A percentile compares a stretch with the other conserved stretches of the same genome.
Evolutionary conservation across 352 stramenopile genomes (phyloP).

Genomic region (Phytopythium vexans): DNA sequence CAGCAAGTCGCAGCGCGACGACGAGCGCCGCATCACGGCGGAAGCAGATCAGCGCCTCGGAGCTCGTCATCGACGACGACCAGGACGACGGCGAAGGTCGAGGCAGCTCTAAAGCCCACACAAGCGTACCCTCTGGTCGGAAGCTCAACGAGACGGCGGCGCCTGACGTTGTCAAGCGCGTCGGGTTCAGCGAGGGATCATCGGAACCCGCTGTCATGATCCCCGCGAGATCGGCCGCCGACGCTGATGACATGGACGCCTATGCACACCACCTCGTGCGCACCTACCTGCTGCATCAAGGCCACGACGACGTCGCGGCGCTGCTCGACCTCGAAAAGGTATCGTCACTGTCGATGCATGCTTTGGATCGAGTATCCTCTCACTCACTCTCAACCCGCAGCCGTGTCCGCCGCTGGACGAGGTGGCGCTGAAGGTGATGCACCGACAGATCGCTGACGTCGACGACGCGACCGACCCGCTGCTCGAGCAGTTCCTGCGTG

Average conservation of each 20-base stretch:
- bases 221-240: slow-evolving; percentile 2
- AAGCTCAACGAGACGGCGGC: slow-evolving; percentile 24
- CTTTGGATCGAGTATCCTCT: slow-evolving; percentile 3
- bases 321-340: slow-evolving; percentile 45
- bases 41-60: slow-evolving; percentile 2
- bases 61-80: slow-evolving; percentile 3
- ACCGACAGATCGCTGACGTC: slow-evolving; percentile 8
- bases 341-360: neutral
- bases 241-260: slow-evolving; percentile 10
- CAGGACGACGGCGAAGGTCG: neutral
- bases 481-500: slow-evolving; percentile 33
- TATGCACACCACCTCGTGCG: slow-evolving; percentile 57
- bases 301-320: slow-evolving; percentile 29
- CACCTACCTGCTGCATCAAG: slow-evolving; percentile 49
- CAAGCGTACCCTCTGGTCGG: slow-evolving; percentile 1
- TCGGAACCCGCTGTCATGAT: neutral
- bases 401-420: slow-evolving; percentile 14
- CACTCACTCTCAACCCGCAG: slow-evolving; percentile 1
- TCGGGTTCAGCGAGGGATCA: neutral
- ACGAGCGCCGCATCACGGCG: slow-evolving; percentile 3
- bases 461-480: slow-evolving; percentile 10
- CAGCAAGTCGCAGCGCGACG: neutral
- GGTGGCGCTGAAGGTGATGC: slow-evolving; percentile 13
- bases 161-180: slow-evolving; percentile 17
- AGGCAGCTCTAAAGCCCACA: too few species aligned